Percentiles rank a stretch among this genome's conserved stretches.
Evolutionary conservation across 2,329 filamentous ascomycete genomes (phyloP).

Genomic region (Aspergillus proliferans): DNA sequence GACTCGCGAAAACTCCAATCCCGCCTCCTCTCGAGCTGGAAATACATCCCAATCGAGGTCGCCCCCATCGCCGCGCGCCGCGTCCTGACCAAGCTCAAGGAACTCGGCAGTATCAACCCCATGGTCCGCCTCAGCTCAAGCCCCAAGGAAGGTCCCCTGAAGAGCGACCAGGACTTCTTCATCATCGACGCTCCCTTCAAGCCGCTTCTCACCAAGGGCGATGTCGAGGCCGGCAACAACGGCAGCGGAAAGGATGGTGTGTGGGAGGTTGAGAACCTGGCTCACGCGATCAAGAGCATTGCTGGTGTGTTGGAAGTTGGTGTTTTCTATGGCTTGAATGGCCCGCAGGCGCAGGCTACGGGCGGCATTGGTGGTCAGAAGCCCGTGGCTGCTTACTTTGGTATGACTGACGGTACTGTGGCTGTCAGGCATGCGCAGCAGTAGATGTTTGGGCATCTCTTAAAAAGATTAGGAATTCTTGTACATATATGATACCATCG

Average conservation of each 20-base stretch:
- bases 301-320: slow-evolving; percentile 88
- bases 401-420: slow-evolving; percentile 70
- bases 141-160: slow-evolving; percentile 74
- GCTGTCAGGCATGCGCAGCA: slow-evolving; percentile 45
- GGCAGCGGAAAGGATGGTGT: slow-evolving; percentile 57
- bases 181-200: slow-evolving; percentile 90
- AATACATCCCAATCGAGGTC: slow-evolving; percentile 85
- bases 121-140: slow-evolving; percentile 65
- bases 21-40: slow-evolving; percentile 70
- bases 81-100: slow-evolving; percentile 65
- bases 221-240: slow-evolving; percentile 44
- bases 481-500: slow-evolving; percentile 13
- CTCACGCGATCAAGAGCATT: slow-evolving; percentile 68
- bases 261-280: slow-evolving; percentile 75
- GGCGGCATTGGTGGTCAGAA: slow-evolving; percentile 71
- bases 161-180: slow-evolving; percentile 80
- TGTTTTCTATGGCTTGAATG: slow-evolving; percentile 78
- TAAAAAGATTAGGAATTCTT: neutral
- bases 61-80: slow-evolving; percentile 74
- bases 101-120: slow-evolving; percentile 67
- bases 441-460: slow-evolving; percentile 6
- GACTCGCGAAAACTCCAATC: slow-evolving; percentile 86
- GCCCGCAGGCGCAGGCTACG: slow-evolving; percentile 58
- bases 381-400: slow-evolving; percentile 91
- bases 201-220: slow-evolving; percentile 60